Base-by-base conservation (phyloP, 345 rosid genomes). In the Gossypium australe region DNA sequence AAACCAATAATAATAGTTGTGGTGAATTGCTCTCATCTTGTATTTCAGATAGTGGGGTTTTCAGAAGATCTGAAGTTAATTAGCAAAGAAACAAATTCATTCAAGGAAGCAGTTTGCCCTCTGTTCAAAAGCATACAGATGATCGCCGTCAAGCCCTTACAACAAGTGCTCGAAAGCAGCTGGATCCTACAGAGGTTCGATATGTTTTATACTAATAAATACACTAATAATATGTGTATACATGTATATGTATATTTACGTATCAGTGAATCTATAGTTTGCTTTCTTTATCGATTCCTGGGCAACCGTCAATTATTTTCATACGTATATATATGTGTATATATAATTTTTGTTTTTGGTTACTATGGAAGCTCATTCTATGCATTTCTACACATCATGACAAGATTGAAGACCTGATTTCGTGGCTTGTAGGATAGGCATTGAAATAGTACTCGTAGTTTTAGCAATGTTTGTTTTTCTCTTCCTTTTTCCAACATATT, bases 71-170 rank as follows among this genome's bases (percentile, higher is more conserved):
- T 51, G 43, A 83, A 77, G 78, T 75, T 79, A 20, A 73, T 77
- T 3, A 72, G 34, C 34, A 34, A 81, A 67, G 52, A 79, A 76
- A 20, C 77, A 84, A 72, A 78, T 74, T 27, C 79, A 48, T 74
- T 72, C 74, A 49, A 78, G 59, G 66, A 81, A 81, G 70, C 84
- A 76, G 73, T 84, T 83, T 6, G 76, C 82, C 10, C 67, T 79
- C 47, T 79, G 82, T 55, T 81, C 87, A 1, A 84, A 47, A 0
- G 88, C 85, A 59, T 75, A 77, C 81, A 78, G 81, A 77, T 84
- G 88, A 77, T 94, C 98, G n/a, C 93, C 94, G 71, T 84, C 98
- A 24, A 89, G 97, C 84, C 98, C 98, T 8, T 88, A 88, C 17
- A 94, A 88, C 78, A 88, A 91, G 67, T 91, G 91, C 86, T 79